Evolutionary conservation across 2,329 filamentous ascomycete species (phyloP).

Genomic region (Emergomyces orientalis): DNA sequence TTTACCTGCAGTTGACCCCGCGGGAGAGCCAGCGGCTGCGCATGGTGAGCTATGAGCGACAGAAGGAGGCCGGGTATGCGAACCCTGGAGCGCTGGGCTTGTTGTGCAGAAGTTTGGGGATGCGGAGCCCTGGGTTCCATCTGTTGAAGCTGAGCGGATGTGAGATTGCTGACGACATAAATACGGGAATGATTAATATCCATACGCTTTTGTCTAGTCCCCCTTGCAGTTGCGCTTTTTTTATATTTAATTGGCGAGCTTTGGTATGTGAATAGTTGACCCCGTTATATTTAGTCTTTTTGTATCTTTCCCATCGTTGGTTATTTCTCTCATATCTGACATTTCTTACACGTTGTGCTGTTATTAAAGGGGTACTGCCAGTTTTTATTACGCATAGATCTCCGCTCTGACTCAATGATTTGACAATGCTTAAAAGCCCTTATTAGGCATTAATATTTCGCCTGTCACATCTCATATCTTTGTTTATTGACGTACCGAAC

Average conservation of each 20-base stretch:
- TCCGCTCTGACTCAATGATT: too few relatives aligned
- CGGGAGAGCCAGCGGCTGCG: slow-evolving; percentile 46
- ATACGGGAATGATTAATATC: not conserved
- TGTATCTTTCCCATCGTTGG: not conserved
- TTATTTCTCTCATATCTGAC: not conserved
- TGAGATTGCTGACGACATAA: not conserved
- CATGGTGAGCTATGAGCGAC: slow-evolving; percentile 47
- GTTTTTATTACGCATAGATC: not conserved
- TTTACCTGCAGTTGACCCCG: slow-evolving; percentile 46
- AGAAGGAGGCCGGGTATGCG: slow-evolving; percentile 46
- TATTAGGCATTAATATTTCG: not conserved
- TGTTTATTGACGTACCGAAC: not conserved
- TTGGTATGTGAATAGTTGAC: not conserved
- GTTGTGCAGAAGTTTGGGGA: slow-evolving; percentile 38
- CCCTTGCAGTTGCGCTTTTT: not conserved
- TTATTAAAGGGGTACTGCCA: not conserved
- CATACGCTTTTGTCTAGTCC: not conserved
- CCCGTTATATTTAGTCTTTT: not conserved
- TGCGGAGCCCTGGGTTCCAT: slow-evolving; percentile 16
- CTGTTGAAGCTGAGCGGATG: not conserved
- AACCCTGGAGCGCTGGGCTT: slow-evolving; percentile 41
- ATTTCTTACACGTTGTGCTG: not conserved
- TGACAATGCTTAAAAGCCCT: not conserved
- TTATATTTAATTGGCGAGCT: not conserved
- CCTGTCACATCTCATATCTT: not conserved